Evolutionary conservation across 768 basidiomycete genomes (phyloP), one percentile per base, ranked within the genome.

Genomic region (Asterophora parasitica): DNA sequence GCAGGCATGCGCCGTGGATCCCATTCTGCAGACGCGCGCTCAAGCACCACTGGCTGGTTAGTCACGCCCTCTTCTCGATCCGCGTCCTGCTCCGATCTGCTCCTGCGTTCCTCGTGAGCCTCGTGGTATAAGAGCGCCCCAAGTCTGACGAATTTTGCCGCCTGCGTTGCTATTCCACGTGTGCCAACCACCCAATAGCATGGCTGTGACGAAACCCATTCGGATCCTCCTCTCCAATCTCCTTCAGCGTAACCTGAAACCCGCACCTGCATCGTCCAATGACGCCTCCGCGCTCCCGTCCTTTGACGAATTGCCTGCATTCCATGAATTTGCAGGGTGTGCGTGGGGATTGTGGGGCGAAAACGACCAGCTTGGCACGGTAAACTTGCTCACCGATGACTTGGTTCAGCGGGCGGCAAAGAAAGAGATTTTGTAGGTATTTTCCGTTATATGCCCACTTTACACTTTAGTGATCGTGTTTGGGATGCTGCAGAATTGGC

Each of bases 321-420:
- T 62, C 73, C 81, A 70, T 68, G 77, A 66, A 58, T 75, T 57
- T 64, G 73, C 60, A 43, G 84, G 83, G 8, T 85, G 83, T 46
- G 84, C 83, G 2, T 86, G 84, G 84, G 71, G 69, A 3, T 70
- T 85, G 8, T 85, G 82, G 82, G 83, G 83, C 19, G 63, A 71
- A 31, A 75, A 78, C 15, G 84, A 86, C 51, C 69, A 85, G 55
- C 68, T 85, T 15, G 84, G 84, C 1, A 85, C 82, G 4, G 67
- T 85, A 32, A 85, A 85, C 57, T 52, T 85, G 41, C 61, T 86
- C 31, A 84, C 84, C 1, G 74, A 77, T 16, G 74, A 76, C 9
- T 74, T 83, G n/a, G 80, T 85, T n/a, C 69, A 74, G 55, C 64
- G 65, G 34, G 77, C 81, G 12, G 78, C 80, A 12, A 59, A 64